Evolutionary conservation across 805 yeast genomes (phyloP).

Genomic region (Millerozyma miso): DNA sequence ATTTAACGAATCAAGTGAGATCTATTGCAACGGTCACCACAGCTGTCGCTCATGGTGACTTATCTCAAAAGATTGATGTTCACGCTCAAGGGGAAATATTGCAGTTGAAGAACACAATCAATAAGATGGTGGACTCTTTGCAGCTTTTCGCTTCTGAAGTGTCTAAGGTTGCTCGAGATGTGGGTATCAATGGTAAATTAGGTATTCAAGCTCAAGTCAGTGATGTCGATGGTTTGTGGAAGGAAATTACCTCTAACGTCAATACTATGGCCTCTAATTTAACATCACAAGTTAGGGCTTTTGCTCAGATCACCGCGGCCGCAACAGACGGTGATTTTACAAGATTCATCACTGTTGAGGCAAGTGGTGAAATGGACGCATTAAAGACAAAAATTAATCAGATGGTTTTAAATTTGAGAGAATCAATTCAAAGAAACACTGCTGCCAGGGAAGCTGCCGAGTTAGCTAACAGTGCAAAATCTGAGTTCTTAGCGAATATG

Average conservation of each 20-base stretch:
- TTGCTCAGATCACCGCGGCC: conserved; percentile 90
- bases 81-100: conserved; percentile 89
- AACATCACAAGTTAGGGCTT: conserved; percentile 89
- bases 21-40: conserved; percentile 88
- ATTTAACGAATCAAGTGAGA: conserved; percentile 71
- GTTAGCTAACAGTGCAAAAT: conserved; percentile 81
- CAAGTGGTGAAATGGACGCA: conserved; percentile 85
- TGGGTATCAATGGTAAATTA: conserved; percentile 87
- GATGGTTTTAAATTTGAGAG: conserved; percentile 83
- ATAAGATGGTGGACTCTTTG: conserved; percentile 88
- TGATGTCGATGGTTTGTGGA: conserved; percentile 91
- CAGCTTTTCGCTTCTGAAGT: conserved; percentile 87
- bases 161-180: conserved; percentile 85
- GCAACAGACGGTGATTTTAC: conserved; percentile 94
- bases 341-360: conserved; percentile 85
- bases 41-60: conserved; percentile 87
- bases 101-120: conserved; percentile 80
- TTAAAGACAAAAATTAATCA: conserved; percentile 63
- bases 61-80: conserved; percentile 79
- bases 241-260: conserved; percentile 85
- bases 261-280: conserved; percentile 92
- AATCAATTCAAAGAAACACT: conserved; percentile 85
- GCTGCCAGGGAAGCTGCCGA: conserved; percentile 95
- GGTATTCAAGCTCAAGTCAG: conserved; percentile 90
- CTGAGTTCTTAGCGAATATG: conserved; percentile 83